A percentile compares a stretch with the other conserved stretches of the same genome.
Evolutionary conservation across 345 rosid genomes (phyloP).

Genomic region (Citrus inodora): DNA sequence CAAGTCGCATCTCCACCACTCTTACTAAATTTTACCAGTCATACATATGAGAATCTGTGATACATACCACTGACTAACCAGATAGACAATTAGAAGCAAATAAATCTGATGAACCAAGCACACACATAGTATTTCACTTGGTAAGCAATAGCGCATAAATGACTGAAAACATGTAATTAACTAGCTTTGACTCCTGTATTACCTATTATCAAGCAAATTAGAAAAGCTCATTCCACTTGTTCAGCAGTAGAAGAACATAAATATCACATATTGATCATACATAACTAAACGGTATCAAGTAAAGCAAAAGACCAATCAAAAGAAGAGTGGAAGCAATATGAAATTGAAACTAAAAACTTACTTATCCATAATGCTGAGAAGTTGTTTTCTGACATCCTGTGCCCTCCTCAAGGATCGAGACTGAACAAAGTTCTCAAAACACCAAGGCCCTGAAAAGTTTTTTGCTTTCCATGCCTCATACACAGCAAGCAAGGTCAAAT

Average conservation of each 20-base stretch:
- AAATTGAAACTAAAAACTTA: conserved; percentile 29
- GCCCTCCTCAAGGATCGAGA: conserved; percentile 76
- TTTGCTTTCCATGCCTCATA: conserved; percentile 95
- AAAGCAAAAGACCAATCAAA: neutral
- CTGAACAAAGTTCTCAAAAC: conserved; percentile 86
- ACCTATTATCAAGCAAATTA: neutral
- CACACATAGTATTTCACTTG: neutral
- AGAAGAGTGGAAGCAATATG: neutral
- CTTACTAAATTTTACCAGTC: neutral
- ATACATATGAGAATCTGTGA: neutral
- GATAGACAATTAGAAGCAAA: neutral
- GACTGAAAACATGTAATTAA: neutral
- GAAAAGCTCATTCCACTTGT: neutral
- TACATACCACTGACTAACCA: neutral
- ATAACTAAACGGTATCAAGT: neutral
- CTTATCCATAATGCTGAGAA: conserved; percentile 89
- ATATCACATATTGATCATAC: neutral
- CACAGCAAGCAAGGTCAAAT: conserved; percentile 86
- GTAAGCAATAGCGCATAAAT: neutral
- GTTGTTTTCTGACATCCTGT: conserved; percentile 85
- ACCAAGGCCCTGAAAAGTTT: conserved; percentile 88
- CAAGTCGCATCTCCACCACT: neutral
- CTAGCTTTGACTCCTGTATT: neutral
- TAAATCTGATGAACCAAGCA: neutral
- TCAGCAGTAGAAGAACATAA: neutral